These are phyloP conservation scores for Amanita polypyramis DNA, from an alignment of 768 basidiomycete species.

Conservation along the genomic window DNA sequence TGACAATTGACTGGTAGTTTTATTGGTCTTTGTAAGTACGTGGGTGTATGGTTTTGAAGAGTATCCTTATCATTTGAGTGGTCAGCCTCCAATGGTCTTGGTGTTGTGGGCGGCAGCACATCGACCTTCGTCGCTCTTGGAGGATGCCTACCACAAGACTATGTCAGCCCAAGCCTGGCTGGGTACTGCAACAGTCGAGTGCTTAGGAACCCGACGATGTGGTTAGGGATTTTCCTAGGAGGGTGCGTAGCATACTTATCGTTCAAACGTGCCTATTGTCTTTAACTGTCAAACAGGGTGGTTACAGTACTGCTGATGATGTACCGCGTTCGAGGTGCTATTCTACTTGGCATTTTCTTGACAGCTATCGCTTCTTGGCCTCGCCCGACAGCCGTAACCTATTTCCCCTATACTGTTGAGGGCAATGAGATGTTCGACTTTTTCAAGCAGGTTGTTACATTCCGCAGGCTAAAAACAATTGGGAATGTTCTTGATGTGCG, in stretches of 20 bases:
- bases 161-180: conserved; percentile 31
- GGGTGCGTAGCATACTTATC: conserved; percentile 35
- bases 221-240: conserved; percentile 82
- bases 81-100: conserved; percentile 54
- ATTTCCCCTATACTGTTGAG: conserved; percentile 60
- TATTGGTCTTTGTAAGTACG: conserved; percentile 55
- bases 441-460: conserved; percentile 78
- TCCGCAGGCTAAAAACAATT: conserved; percentile 49
- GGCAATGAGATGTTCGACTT: conserved; percentile 73
- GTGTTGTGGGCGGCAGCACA: conserved; percentile 66
- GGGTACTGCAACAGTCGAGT: conserved; percentile 55
- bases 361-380: conserved; percentile 87
- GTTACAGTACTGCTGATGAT: conserved; percentile 74
- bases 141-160: conserved; percentile 54
- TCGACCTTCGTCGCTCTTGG: conserved; percentile 66
- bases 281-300: conserved; percentile 30
- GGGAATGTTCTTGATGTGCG: conserved; percentile 64
- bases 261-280: neutral
- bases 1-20: conserved; percentile 32
- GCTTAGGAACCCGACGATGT: conserved; percentile 67
- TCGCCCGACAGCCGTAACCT: conserved; percentile 69
- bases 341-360: conserved; percentile 74
- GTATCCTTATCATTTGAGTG: conserved; percentile 1
- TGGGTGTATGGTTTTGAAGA: neutral
- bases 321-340: conserved; percentile 76